A percentile compares a stretch with the other conserved stretches of the same genome.
Conservation (phyloP, 2,329 filamentous ascomycete species). For the Macrophomina tecta region DNA sequence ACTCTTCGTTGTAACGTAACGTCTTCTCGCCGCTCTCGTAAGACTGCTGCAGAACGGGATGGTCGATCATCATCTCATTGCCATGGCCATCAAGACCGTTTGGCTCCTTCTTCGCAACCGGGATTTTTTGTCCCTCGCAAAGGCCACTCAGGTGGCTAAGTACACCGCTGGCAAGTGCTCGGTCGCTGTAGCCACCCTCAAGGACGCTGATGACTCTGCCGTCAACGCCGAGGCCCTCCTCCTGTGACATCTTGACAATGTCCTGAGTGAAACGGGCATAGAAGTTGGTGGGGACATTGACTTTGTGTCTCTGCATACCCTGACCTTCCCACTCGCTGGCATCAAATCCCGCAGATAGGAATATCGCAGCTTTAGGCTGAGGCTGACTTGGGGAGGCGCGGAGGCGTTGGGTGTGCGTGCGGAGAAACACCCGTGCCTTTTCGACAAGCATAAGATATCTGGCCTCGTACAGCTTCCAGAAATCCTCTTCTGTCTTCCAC, state of each 20-base stretch:
- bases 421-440: slow-evolving; percentile 81
- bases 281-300: slow-evolving; percentile 96
- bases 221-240: slow-evolving; percentile 77
- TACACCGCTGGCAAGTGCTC: slow-evolving; percentile 85
- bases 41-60: background rate
- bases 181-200: slow-evolving; percentile 94
- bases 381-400: slow-evolving; percentile 62
- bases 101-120: slow-evolving; percentile 7
- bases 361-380: slow-evolving; percentile 82
- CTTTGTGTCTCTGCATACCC: slow-evolving; percentile 94
- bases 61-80: slow-evolving; percentile 59
- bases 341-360: slow-evolving; percentile 95
- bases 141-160: slow-evolving; percentile 89
- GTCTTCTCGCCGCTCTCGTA: slow-evolving; percentile 36
- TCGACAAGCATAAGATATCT: slow-evolving; percentile 79
- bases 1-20: slow-evolving; percentile 46
- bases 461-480: slow-evolving; percentile 85
- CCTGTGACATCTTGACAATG: slow-evolving; percentile 79
- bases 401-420: slow-evolving; percentile 71
- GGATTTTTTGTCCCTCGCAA: slow-evolving; percentile 57
- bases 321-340: slow-evolving; percentile 92
- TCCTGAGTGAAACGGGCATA: slow-evolving; percentile 91
- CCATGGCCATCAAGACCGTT: slow-evolving; percentile 53
- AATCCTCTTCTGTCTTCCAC: slow-evolving; percentile 83
- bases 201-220: slow-evolving; percentile 91